Evolutionary conservation across 1,139 yeast genomes (phyloP).

Genomic region (Debaryomyces fabryi): DNA sequence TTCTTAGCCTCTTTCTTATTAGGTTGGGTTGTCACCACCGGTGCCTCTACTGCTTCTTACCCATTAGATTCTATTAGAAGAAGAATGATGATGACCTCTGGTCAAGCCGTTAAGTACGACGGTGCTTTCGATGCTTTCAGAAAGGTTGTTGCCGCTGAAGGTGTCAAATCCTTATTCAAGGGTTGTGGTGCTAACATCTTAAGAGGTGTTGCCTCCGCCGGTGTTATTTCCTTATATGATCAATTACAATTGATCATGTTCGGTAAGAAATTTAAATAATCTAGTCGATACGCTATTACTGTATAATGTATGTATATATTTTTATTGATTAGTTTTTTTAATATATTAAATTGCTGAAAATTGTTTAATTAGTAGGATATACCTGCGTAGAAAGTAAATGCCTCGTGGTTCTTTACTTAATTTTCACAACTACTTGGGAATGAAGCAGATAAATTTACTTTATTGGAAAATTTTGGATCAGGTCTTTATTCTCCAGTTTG

Average conservation of each 20-base stretch:
- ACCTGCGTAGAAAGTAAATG: neutral
- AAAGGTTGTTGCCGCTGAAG: constrained; percentile 56
- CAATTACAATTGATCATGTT: constrained; percentile 53
- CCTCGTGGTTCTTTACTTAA: neutral
- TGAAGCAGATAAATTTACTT: too few species aligned
- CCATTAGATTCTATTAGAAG: constrained; percentile 59
- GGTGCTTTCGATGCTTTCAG: constrained; percentile 55
- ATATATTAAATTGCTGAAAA: constrained; percentile 5
- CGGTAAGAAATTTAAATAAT: constrained; percentile 50
- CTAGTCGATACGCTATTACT: constrained; percentile 17
- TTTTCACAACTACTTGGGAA: too few species aligned
- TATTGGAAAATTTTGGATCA: too few species aligned
- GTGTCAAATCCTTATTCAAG: constrained; percentile 53
- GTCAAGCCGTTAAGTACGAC: constrained; percentile 56
- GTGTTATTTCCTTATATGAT: constrained; percentile 57
- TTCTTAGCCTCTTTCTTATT: constrained; percentile 57
- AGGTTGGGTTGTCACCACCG: constrained; percentile 59
- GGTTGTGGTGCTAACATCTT: constrained; percentile 61
- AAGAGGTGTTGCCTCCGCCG: constrained; percentile 62
- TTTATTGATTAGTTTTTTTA: constrained; percentile 9
- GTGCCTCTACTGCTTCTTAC: constrained; percentile 58
- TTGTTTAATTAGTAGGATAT: neutral
- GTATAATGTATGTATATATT: constrained; percentile 13
- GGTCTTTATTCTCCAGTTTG: too few species aligned
- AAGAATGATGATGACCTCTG: constrained; percentile 62